Evolutionary conservation across 2,329 filamentous ascomycete genomes (phyloP).

Genomic region (Sarocladium brachiariae): DNA sequence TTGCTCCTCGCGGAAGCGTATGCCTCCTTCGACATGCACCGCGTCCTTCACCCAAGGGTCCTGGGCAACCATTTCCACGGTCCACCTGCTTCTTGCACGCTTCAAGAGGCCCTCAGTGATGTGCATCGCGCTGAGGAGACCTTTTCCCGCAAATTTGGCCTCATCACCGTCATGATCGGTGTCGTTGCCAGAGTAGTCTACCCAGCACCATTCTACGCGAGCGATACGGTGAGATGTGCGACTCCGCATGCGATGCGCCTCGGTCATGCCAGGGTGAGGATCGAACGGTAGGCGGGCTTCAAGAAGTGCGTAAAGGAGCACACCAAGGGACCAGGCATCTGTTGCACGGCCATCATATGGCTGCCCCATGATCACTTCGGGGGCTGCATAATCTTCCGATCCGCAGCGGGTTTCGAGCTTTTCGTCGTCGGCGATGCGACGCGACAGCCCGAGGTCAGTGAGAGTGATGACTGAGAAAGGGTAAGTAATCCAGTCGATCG

Average conservation of each 20-base stretch:
- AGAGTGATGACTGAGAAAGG: conserved; percentile 80
- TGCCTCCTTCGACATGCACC: conserved; percentile 58
- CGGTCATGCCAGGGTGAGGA: conserved; percentile 72
- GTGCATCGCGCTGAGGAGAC: conserved; percentile 66
- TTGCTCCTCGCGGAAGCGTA: conserved; percentile 53
- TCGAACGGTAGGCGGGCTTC: conserved; percentile 94
- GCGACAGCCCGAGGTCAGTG: conserved; percentile 84
- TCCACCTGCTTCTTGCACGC: conserved; percentile 72
- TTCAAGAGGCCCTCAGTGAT: conserved; percentile 81
- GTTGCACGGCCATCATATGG: conserved; percentile 87
- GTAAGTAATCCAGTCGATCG: conserved; percentile 65
- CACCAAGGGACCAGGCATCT: conserved; percentile 92
- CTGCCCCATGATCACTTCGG: conserved; percentile 92
- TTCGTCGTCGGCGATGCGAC: conserved; percentile 77
- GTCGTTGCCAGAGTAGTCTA: conserved; percentile 73
- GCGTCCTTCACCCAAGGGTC: conserved; percentile 71
- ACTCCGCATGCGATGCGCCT: conserved; percentile 68
- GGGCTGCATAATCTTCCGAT: conserved; percentile 93
- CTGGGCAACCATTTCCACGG: conserved; percentile 63
- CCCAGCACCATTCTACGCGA: conserved; percentile 92
- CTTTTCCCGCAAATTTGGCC: conserved; percentile 54
- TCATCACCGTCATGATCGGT: conserved; percentile 73
- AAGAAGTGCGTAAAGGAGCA: conserved; percentile 86
- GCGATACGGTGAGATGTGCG: conserved; percentile 91
- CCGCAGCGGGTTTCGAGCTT: conserved; percentile 91